Percentiles rank a stretch among this genome's conserved stretches.
Evolutionary conservation across 2,329 filamentous ascomycete genomes (phyloP).

Genomic region (Botrytis deweyae): DNA sequence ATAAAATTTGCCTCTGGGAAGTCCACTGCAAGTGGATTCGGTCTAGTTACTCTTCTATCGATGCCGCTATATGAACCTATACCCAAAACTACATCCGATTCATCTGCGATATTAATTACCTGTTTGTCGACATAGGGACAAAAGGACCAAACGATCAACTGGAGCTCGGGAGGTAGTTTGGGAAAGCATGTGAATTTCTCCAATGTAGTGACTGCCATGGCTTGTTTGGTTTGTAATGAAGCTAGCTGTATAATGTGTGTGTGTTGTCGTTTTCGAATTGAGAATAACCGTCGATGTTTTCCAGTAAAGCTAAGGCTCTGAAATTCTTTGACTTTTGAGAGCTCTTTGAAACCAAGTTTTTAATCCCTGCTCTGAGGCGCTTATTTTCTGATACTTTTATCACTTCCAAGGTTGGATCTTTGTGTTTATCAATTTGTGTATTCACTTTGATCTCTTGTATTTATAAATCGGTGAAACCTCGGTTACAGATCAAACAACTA

Average conservation of each 20-base stretch:
- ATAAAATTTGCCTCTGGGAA: background rate
- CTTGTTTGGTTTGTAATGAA: too few relatives aligned
- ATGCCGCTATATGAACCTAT: background rate
- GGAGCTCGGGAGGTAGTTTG: background rate
- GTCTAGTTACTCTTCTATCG: background rate
- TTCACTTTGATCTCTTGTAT: background rate
- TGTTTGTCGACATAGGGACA: background rate
- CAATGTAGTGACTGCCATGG: background rate
- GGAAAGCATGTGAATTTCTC: background rate
- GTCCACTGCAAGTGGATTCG: too few relatives aligned
- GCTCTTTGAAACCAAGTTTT: background rate
- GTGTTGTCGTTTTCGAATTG: background rate
- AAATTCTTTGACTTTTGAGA: background rate
- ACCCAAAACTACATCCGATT: background rate
- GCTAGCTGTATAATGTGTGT: background rate
- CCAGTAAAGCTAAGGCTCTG: background rate
- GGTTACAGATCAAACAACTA: background rate
- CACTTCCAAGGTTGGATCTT: background rate
- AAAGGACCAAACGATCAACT: background rate
- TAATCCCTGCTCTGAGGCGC: too few relatives aligned
- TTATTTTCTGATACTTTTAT: background rate
- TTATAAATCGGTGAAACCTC: background rate
- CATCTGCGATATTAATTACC: background rate
- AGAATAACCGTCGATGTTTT: background rate
- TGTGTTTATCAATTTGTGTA: background rate